phyloP scores from a whole-genome alignment of 2,329 filamentous ascomycete species.

The Lasiodiplodia citricola region DNA sequence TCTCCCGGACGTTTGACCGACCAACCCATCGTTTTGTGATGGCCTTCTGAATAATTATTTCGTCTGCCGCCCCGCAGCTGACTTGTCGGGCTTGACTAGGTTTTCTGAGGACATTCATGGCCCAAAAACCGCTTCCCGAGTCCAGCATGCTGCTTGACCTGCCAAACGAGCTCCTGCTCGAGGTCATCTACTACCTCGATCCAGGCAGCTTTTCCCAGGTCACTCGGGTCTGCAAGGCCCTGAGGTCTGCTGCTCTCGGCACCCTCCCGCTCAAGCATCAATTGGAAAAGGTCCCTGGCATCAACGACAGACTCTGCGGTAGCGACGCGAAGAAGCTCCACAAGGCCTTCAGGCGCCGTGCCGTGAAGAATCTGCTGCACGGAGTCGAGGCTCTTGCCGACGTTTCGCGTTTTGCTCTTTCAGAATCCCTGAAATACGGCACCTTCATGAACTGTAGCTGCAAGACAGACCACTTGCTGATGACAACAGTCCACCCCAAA shows the following conservation, averaged over 20 bases:
- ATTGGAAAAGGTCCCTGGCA: constrained; percentile 29
- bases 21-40: background rate
- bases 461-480: constrained; percentile 7
- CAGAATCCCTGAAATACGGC: constrained; percentile 12
- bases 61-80: background rate
- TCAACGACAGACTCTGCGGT: background rate
- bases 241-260: constrained; percentile 32
- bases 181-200: constrained; percentile 33
- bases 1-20: background rate
- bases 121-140: background rate
- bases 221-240: constrained; percentile 31
- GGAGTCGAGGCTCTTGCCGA: constrained; percentile 6
- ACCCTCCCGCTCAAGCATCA: constrained; percentile 31
- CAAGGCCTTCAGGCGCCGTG: background rate
- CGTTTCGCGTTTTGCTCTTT: background rate
- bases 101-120: background rate
- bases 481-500: constrained; percentile 3
- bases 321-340: constrained; percentile 1
- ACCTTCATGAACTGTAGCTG: constrained; percentile 16
- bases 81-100: background rate
- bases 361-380: constrained; percentile 6
- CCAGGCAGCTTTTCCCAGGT: constrained; percentile 33
- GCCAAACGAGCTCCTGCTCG: constrained; percentile 32
- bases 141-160: constrained; percentile 30
- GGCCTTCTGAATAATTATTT: background rate